Evolutionary conservation across 139 green algal genomes (phyloP).

Genomic region (Chlamydomonas asymmetrica): DNA sequence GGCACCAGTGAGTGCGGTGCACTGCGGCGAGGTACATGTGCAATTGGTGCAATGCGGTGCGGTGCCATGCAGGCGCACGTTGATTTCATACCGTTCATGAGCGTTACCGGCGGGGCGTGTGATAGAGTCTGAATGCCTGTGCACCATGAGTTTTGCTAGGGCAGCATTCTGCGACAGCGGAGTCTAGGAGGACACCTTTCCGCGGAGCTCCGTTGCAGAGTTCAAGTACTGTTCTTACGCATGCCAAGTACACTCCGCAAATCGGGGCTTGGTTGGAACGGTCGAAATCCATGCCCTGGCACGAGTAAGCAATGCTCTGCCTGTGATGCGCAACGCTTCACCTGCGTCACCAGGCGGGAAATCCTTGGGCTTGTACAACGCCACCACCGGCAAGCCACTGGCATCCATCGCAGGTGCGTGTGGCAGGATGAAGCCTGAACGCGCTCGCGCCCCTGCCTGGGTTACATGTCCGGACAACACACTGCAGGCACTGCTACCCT

Average conservation of each 20-base stretch:
- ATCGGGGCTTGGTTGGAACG: too few relatives aligned
- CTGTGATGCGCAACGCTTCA: neutral
- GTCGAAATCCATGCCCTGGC: too few relatives aligned
- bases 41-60: too few relatives aligned
- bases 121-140: neutral
- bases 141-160: neutral
- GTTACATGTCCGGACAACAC: too few relatives aligned
- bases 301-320: too few relatives aligned
- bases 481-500: neutral
- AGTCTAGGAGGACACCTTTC: neutral
- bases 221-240: neutral
- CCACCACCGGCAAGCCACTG: slow-evolving; percentile 20
- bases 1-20: slow-evolving; percentile 11
- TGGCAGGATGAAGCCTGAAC: neutral
- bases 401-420: neutral
- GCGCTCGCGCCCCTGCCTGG: neutral
- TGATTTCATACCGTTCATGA: neutral
- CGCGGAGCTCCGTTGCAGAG: neutral
- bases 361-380: slow-evolving; percentile 10
- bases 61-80: neutral
- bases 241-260: neutral
- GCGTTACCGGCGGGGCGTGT: neutral
- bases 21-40: too few relatives aligned
- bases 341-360: neutral
- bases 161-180: too few relatives aligned